These are phyloP conservation scores for Fusarium xylarioides DNA, from an alignment of 2,329 filamentous ascomycete species.

Conservation along the genomic window DNA sequence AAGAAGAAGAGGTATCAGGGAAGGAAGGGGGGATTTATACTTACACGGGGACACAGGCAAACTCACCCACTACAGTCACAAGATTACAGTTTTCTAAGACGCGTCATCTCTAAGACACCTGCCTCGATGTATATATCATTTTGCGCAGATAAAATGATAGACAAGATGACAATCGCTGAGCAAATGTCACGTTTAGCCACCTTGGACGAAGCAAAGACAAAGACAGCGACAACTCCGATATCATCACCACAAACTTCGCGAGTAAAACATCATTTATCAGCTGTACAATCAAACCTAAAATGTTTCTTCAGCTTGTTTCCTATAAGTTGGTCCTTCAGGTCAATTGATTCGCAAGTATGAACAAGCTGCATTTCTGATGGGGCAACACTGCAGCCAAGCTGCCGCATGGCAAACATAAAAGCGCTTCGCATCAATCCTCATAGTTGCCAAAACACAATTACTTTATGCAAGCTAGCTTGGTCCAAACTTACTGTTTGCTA, in stretches of 20 bases:
- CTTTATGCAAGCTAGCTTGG: background rate
- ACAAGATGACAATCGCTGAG: background rate
- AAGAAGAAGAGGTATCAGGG: background rate
- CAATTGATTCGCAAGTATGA: background rate
- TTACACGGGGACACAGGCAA: background rate
- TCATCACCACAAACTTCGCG: background rate
- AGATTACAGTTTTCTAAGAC: fast-evolving
- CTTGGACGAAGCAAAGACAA: background rate
- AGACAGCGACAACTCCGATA: background rate
- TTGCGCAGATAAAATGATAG: background rate
- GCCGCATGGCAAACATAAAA: background rate
- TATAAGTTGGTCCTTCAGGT: fast-evolving
- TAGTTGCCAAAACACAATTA: fast-evolving
- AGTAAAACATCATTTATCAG: fast-evolving
- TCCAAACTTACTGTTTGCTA: background rate
- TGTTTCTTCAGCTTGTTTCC: background rate
- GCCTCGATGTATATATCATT: no score
- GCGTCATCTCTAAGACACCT: background rate
- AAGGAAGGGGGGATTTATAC: background rate
- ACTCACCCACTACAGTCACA: background rate
- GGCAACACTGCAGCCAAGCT: background rate
- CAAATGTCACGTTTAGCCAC: background rate
- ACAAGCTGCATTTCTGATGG: background rate
- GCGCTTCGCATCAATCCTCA: fast-evolving
- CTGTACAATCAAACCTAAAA: no score